These are phyloP conservation scores for Chrysosporium queenslandicum DNA, from an alignment of 2,329 filamentous ascomycete species.

Conservation along the genomic window DNA sequence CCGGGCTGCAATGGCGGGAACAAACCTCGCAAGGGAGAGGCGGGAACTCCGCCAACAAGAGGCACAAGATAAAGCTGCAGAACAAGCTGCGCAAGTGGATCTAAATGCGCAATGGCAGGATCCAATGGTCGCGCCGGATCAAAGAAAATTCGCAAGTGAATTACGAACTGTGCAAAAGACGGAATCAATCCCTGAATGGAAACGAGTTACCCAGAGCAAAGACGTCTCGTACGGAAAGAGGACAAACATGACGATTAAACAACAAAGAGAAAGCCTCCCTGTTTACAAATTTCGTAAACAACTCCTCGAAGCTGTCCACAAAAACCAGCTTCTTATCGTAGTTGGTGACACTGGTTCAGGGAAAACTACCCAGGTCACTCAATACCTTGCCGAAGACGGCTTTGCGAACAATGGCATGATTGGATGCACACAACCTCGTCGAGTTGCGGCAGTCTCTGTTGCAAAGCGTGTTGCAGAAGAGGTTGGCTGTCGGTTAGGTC, in stretches of 20 bases:
- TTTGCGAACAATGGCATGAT: constrained; percentile 82
- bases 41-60: constrained; percentile 84
- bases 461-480: constrained; percentile 95
- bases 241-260: constrained; percentile 84
- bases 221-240: constrained; percentile 75
- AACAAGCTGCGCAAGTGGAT: constrained; percentile 68
- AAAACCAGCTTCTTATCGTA: constrained; percentile 88
- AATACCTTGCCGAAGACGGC: constrained; percentile 86
- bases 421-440: constrained; percentile 90
- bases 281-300: constrained; percentile 82
- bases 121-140: constrained; percentile 79
- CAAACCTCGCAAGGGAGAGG: constrained; percentile 76
- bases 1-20: constrained; percentile 87
- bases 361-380: constrained; percentile 93
- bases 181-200: constrained; percentile 83
- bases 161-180: constrained; percentile 52
- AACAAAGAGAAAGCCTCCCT: constrained; percentile 81
- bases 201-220: constrained; percentile 67
- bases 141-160: constrained; percentile 81
- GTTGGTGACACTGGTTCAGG: constrained; percentile 95
- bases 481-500: constrained; percentile 79
- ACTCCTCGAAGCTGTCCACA: constrained; percentile 72
- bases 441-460: constrained; percentile 95
- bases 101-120: constrained; percentile 90
- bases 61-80: constrained; percentile 63